Percentiles rank a stretch among this genome's conserved stretches.
Conservation (phyloP, 225 moss, liverwort and hornwort species). For the Physcomitrium patens region DNA sequence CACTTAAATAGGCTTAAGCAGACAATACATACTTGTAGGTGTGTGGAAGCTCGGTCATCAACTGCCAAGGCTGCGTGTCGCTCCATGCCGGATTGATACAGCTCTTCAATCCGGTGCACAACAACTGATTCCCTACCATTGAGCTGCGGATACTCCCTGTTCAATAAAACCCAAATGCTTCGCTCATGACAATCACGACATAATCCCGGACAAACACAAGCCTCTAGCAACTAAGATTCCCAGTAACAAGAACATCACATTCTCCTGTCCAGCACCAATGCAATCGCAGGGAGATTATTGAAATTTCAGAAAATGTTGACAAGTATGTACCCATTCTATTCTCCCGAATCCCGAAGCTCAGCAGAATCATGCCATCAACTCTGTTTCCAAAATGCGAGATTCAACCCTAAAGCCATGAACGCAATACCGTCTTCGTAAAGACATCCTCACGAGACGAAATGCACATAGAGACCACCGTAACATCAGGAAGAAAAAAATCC, state of each 20-base stretch:
- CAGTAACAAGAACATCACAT: background rate
- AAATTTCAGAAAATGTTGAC: background rate
- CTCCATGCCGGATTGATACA: conserved; percentile 49
- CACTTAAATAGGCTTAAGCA: background rate
- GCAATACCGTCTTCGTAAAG: background rate
- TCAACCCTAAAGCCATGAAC: conserved; percentile 12
- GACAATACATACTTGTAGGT: conserved; percentile 56
- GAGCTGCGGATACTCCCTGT: conserved; percentile 72
- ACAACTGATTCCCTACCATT: conserved; percentile 62
- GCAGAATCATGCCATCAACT: background rate
- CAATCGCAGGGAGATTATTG: background rate
- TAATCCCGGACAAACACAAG: background rate
- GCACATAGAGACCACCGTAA: background rate
- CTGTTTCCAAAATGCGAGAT: background rate
- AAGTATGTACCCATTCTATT: background rate
- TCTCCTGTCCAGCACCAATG: background rate
- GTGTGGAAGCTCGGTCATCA: conserved; percentile 65
- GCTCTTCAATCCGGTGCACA: conserved; percentile 61
- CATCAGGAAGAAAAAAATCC: background rate
- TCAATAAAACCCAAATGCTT: background rate
- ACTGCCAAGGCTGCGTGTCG: conserved; percentile 63
- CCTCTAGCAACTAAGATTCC: background rate
- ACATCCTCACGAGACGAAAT: background rate
- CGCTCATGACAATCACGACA: conserved; percentile 6
- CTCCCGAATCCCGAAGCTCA: conserved; percentile 9